Evolutionary conservation across 768 basidiomycete genomes (phyloP), one percentile per base, ranked within the genome.

Genomic region (Suillus placidus): DNA sequence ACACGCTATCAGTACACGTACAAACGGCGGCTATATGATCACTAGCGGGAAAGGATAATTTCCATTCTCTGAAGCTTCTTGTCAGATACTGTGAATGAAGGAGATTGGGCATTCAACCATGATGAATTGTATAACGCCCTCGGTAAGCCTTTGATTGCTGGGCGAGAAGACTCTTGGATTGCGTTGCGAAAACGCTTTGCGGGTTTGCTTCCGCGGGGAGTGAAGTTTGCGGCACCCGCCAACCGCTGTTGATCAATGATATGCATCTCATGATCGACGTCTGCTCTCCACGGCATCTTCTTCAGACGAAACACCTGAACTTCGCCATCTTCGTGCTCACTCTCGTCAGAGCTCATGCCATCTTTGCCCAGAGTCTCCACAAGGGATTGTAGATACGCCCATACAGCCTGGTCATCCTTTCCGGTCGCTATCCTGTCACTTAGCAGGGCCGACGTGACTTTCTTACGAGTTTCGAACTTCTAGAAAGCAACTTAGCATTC

Each of bases 271-370:
- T 51, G 49, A 3, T 14, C 1, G 7, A 51, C 3, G 3, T 51
- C 49, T 16, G 49, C 49, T 4, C 49, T 51, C 49, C 26, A 51
- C 4, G 7, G 7, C 49, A 51, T 51, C 7, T 51, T 51, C 26
- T 51, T 51, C 49, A 51, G 49, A 1, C 2, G 7, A 51, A 51
- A 51, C 0, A 51, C 49, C 49, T 51, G 26, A 16, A 16, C 49
- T 51, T 30, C 14, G 1, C 49, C 49, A 62, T 23, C 61, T 49
- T 62, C 12, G 2, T 62, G 61, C 35, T 62, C 61, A 32, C 45
- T 49, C 45, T 62, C 49, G n/a, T n/a, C n/a, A n/a, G n/a, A n/a
- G n/a, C n/a, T n/a, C n/a, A n/a, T n/a, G n/a, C n/a, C n/a, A n/a
- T n/a, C n/a, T n/a, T n/a, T n/a, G n/a, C n/a, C n/a, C n/a, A n/a